Base-by-base conservation (phyloP, 345 rosid genomes). In the Populus nigra region DNA sequence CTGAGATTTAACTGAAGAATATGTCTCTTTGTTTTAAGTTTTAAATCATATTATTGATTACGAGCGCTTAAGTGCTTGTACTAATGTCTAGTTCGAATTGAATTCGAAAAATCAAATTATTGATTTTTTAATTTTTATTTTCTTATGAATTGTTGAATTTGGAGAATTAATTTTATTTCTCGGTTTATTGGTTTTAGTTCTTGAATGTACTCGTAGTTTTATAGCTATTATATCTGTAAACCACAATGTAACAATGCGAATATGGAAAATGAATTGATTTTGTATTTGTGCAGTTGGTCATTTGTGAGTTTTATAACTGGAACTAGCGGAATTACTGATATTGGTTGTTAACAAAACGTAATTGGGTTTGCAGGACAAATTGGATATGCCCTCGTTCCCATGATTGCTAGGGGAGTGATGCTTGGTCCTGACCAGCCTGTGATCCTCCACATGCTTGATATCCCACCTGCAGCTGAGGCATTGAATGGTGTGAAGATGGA, bases 341-440 rank as follows among this genome's bases (percentile, higher is more conserved):
- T 47, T 47, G 17, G 53, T 47, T 47, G 18, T 47, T 47, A 47
- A 15, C 2, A 13, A 47, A 0, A 10, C 29, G 33, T 70, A 68
- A 27, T 74, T 86, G 69, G 25, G 73, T 53, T 31, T 45, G 88
- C 90, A 96, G 99, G 99, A 47, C 97, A 96, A 96, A 96, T 96
- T 39, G 99, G 99, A 78, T 96, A 96, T 83, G 99, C 99, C 5
- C 97, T 96, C 70, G 99, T 94, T 0, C 99, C 99, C 65, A 96
- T 96, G 99, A 89, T 96, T 86, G 99, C 98, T 17, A 86, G 99
- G 79, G 98, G 99, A 73, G 87, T 94, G 79, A 96, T 96, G 99
- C 88, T 96, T 82, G 99, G 99, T 78, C 69, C 93, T 27, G 97
- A 93, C 88, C 99, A 96, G 89, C 99, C 99, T 45, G 99, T 96